Evolutionary conservation across 2,329 filamentous ascomycete species (phyloP).

Genomic region (Hypoxylon sp.): DNA sequence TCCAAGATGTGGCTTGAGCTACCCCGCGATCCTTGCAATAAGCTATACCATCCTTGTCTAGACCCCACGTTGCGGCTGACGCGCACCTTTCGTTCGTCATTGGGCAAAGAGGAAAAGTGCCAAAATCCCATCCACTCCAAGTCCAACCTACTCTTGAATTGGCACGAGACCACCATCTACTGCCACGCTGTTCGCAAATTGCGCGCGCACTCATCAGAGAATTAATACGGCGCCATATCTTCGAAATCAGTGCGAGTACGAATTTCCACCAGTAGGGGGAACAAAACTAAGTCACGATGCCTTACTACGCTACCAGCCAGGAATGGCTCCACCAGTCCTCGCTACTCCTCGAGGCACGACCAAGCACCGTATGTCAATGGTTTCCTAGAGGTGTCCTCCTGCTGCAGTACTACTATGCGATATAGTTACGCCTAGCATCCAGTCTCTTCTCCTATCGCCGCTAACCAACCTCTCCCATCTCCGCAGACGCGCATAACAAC

Average conservation of each 20-base stretch:
- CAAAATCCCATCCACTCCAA: constrained; percentile 35
- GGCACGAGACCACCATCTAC: constrained; percentile 16
- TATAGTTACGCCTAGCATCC: background rate
- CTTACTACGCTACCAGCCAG: constrained; percentile 82
- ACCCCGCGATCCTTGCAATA: constrained; percentile 26
- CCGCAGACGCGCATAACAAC: constrained; percentile 88
- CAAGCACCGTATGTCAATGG: constrained; percentile 75
- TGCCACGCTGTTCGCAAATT: background rate
- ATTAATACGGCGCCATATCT: background rate
- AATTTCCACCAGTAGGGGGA: background rate
- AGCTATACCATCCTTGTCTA: background rate
- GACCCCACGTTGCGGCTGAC: constrained; percentile 7
- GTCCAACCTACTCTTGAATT: constrained; percentile 9
- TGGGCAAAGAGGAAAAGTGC: constrained; percentile 16
- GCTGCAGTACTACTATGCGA: background rate
- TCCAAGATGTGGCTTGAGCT: constrained; percentile 30
- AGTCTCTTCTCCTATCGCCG: constrained; percentile 16
- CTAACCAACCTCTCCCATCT: constrained; percentile 24
- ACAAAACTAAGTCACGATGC: constrained; percentile 65
- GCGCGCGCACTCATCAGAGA: background rate
- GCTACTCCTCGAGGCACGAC: constrained; percentile 86
- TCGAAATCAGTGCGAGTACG: background rate
- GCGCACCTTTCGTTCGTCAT: constrained; percentile 3
- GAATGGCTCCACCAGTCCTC: constrained; percentile 92
- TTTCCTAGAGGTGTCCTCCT: background rate